Base-by-base conservation (phyloP, 331 rosid species). In the Saraca asoca region DNA sequence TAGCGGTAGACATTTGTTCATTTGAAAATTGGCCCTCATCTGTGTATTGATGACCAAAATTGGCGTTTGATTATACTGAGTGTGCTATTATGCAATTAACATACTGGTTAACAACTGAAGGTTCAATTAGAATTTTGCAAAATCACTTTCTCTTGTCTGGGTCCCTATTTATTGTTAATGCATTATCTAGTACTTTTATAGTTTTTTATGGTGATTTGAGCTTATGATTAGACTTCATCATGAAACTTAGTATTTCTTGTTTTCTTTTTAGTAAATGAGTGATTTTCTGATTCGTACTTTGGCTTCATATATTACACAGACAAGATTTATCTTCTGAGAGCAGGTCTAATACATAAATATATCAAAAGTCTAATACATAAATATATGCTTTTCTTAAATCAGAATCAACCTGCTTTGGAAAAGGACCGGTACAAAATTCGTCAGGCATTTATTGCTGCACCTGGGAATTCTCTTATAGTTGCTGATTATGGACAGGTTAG, bases 351-450 rank as follows among this genome's bases (percentile, higher is more conserved):
- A 11, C 72, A 65, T 34, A 33, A 67, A 35, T 62, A 33, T 15
- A 39, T 24, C 31, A 24, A 24, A 69, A 8, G 16, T 67, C 62
- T 75, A 41, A 50, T 59, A 9, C 72, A 66, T 35, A 39, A 67
- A 35, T 62, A 38, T 15, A 39, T 24, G 31, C 31, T 44, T 48
- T 75, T 69, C 37, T 54, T 72, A 67, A 51, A 60, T 68, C 76
- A 92, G 98, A 92, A 92, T 82, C 98, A 92, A 81, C 98, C 98
- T 58, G 98, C 98, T 75, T 74, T 92, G 77, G 96, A 92, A 80
- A 92, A 92, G 74, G 98, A 92, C 69, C 88, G 98, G 54, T 92
- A 92, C 80, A 92, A 92, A 80, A 92, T 92, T 78, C 93, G 98
- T 41, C 87, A 89, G 80, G 98, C 98, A 62, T 92, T 92, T 77